Evolutionary conservation across 1,284 basidiomycete species (phyloP).

Genomic region (Naganishia sp.): DNA sequence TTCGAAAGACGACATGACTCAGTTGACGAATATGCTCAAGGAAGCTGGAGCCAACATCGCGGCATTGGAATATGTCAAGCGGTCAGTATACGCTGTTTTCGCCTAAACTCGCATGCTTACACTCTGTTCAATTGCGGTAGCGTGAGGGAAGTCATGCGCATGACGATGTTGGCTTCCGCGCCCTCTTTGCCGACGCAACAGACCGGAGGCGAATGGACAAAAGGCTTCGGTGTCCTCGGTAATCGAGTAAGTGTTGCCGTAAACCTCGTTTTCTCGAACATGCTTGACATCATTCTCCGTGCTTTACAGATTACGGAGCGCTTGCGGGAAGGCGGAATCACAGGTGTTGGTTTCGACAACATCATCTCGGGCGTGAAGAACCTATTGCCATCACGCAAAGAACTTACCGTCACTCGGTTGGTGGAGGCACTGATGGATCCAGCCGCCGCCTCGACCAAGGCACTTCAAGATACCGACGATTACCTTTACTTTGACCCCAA

Average conservation of each 20-base stretch:
- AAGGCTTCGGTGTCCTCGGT: conserved; percentile 89
- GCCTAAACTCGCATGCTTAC: not conserved
- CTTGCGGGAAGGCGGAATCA: conserved; percentile 82
- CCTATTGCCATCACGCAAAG: conserved; percentile 93
- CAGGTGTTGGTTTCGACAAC: conserved; percentile 73
- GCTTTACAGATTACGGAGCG: conserved; percentile 70
- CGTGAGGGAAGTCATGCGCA: conserved; percentile 84
- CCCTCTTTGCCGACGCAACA: conserved; percentile 61
- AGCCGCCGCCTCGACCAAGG: conserved; percentile 83
- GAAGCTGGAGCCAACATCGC: conserved; percentile 75
- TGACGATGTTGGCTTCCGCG: conserved; percentile 80
- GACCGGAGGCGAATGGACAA: conserved; percentile 61
- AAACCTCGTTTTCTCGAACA: conserved; percentile 6
- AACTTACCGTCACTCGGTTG: conserved; percentile 86
- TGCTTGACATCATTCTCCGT: conserved; percentile 12
- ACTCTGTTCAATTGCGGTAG: conserved; percentile 35
- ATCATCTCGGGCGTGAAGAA: conserved; percentile 97
- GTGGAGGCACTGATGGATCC: conserved; percentile 98
- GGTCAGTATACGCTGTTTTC: conserved; percentile 49
- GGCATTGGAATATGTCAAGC: conserved; percentile 90
- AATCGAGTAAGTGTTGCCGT: conserved; percentile 67
- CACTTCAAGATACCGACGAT: conserved; percentile 93
- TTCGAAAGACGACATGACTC: conserved; percentile 79
- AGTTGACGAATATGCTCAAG: conserved; percentile 83
- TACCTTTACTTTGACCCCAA: conserved; percentile 93